Evolutionary conservation across 441 rosid species (phyloP).

Genomic region (Erysimum pusillum): DNA sequence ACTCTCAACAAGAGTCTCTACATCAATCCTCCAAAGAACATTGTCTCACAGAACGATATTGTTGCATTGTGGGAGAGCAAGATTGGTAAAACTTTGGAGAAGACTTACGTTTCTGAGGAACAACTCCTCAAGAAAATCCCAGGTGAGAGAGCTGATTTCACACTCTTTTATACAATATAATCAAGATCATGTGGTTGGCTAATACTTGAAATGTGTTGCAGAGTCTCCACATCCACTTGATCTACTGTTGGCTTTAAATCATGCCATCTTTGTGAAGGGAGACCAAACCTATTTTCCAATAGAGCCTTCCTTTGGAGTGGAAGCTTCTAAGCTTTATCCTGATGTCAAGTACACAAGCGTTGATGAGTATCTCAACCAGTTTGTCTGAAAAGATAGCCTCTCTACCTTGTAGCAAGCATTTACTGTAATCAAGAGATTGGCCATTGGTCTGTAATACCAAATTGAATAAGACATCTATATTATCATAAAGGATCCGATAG

Average conservation of each 20-base stretch:
- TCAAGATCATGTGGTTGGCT: constrained; percentile 7
- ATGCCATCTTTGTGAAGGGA: constrained; percentile 44
- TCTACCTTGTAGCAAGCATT: not conserved
- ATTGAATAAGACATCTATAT: constrained; percentile 15
- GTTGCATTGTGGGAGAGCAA: constrained; percentile 48
- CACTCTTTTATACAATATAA: constrained; percentile 5
- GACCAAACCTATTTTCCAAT: constrained; percentile 40
- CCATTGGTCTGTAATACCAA: constrained; percentile 19
- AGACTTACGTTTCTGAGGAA: constrained; percentile 45
- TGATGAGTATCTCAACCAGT: constrained; percentile 50
- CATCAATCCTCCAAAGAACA: constrained; percentile 45
- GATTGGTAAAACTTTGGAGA: constrained; percentile 45
- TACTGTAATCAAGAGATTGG: constrained; percentile 27
- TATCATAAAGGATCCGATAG: not conserved
- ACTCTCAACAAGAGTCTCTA: constrained; percentile 45
- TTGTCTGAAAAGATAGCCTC: constrained; percentile 25
- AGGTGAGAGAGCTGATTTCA: constrained; percentile 33
- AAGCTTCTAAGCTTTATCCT: constrained; percentile 59
- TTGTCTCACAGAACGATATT: constrained; percentile 37
- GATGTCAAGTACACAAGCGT: constrained; percentile 59
- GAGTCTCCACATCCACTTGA: constrained; percentile 38
- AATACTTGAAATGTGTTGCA: constrained; percentile 33
- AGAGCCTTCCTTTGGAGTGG: constrained; percentile 47
- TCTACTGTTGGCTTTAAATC: constrained; percentile 36
- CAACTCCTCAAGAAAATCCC: constrained; percentile 42